Evolutionary conservation across 2,329 filamentous ascomycete genomes (phyloP).

Genomic region (Colletotrichum tropicale): DNA sequence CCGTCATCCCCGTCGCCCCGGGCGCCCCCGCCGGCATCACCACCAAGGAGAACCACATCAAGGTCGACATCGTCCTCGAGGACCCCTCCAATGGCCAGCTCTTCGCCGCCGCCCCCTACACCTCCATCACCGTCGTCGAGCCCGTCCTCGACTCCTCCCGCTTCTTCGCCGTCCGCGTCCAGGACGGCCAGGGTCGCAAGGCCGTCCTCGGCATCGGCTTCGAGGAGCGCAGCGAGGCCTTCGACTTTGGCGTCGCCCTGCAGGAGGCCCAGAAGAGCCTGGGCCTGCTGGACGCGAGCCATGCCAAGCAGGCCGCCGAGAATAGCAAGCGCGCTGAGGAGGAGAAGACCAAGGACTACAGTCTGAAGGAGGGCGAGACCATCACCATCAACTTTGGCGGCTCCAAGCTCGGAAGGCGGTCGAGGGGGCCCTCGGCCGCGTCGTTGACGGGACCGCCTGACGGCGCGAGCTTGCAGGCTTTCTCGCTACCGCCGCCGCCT

Average conservation of each 20-base stretch:
- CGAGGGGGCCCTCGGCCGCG: constrained; percentile 34
- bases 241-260: constrained; percentile 82
- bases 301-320: constrained; percentile 35
- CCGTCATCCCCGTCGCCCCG: constrained; percentile 14
- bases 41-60: constrained; percentile 56
- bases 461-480: constrained; percentile 50
- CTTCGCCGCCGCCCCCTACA: constrained; percentile 86
- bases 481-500: constrained; percentile 78
- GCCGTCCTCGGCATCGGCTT: constrained; percentile 86
- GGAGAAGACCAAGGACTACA: constrained; percentile 75
- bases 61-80: constrained; percentile 79
- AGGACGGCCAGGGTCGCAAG: constrained; percentile 76
- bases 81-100: constrained; percentile 74
- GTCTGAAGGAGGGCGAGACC: constrained; percentile 87
- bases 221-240: constrained; percentile 84
- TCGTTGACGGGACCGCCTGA: constrained; percentile 7
- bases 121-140: constrained; percentile 68
- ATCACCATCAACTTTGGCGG: constrained; percentile 80
- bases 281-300: constrained; percentile 57
- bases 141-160: constrained; percentile 79
- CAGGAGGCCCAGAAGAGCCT: constrained; percentile 78
- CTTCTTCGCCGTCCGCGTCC: constrained; percentile 84
- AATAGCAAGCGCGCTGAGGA: constrained; percentile 41
- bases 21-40: constrained; percentile 5
- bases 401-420: constrained; percentile 49